These are phyloP conservation scores for Kodamaea sp. DNA, from an alignment of 1,139 yeast genomes.

Conservation along the genomic window DNA sequence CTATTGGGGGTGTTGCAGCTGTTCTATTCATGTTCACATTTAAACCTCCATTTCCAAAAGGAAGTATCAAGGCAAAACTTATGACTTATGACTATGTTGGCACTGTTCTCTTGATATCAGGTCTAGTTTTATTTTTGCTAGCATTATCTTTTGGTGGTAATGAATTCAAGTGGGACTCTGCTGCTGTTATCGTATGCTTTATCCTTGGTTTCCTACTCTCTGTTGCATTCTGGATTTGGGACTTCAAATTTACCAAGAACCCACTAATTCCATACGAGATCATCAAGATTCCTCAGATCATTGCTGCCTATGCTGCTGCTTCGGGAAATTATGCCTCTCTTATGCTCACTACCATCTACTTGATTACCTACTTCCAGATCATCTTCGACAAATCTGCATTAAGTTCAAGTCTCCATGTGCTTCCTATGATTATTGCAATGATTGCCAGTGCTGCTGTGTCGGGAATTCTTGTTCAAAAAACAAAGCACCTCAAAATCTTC, in stretches of 20 bases:
- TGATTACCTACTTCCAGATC: constrained; percentile 38
- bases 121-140: constrained; percentile 45
- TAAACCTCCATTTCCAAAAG: constrained; percentile 54
- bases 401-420: constrained; percentile 40
- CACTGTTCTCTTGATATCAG: constrained; percentile 39
- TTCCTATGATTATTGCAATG: constrained; percentile 39
- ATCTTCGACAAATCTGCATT: constrained; percentile 33
- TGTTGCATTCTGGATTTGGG: constrained; percentile 46
- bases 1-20: constrained; percentile 62
- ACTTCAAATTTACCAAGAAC: constrained; percentile 43
- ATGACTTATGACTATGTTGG: constrained; percentile 51
- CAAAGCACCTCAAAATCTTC: constrained; percentile 34
- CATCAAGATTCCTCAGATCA: constrained; percentile 34
- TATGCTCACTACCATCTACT: constrained; percentile 11
- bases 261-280: constrained; percentile 52
- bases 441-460: constrained; percentile 30
- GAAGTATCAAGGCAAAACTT: constrained; percentile 42
- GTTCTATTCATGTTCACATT: constrained; percentile 48
- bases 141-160: constrained; percentile 56
- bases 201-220: constrained; percentile 52
- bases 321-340: constrained; percentile 11
- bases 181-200: constrained; percentile 55
- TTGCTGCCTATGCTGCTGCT: constrained; percentile 39
- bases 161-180: constrained; percentile 53
- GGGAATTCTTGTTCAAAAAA: constrained; percentile 34